These are phyloP conservation scores for Pichia gijzeniarum DNA, from an alignment of 805 yeast species.

Conservation along the genomic window DNA sequence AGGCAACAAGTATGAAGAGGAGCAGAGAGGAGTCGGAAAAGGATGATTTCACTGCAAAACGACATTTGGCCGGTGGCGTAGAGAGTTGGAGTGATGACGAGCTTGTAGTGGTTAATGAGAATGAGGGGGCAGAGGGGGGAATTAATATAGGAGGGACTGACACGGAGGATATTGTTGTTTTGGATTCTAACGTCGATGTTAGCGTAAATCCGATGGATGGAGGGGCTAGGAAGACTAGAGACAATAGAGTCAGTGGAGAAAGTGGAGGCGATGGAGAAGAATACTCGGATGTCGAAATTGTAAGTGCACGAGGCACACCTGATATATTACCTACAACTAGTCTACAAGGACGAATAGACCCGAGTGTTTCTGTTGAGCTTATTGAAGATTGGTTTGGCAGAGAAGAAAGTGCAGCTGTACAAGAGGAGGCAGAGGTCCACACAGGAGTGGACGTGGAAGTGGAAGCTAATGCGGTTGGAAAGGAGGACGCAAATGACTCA, in stretches of 20 bases:
- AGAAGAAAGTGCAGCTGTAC: not conserved
- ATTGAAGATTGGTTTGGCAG: conserved; percentile 4
- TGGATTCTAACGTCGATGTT: too few species aligned
- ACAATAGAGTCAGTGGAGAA: not conserved
- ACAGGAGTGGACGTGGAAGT: too few species aligned
- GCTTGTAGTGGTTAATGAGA: not conserved
- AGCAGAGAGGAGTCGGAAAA: too few species aligned
- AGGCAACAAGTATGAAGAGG: too few species aligned
- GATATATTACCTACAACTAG: too few species aligned
- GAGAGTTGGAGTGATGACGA: not conserved
- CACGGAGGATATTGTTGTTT: too few species aligned
- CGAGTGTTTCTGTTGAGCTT: conserved; percentile 5
- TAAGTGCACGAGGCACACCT: conserved; percentile 1
- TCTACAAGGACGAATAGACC: not conserved
- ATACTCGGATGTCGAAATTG: conserved; percentile 4
- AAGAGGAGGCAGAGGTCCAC: not conserved
- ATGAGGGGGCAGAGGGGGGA: not conserved
- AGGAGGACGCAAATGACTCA: conserved; percentile 7
- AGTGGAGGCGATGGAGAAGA: not conserved
- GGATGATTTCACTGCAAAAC: not conserved
- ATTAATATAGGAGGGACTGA: too few species aligned
- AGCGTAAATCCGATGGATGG: too few species aligned
- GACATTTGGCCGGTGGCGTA: not conserved
- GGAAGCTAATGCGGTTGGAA: not conserved
- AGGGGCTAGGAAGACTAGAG: not conserved